phyloP scores from a whole-genome alignment of 495 filamentous ascomycete species.

The Staphylotrichum tortipilum region DNA sequence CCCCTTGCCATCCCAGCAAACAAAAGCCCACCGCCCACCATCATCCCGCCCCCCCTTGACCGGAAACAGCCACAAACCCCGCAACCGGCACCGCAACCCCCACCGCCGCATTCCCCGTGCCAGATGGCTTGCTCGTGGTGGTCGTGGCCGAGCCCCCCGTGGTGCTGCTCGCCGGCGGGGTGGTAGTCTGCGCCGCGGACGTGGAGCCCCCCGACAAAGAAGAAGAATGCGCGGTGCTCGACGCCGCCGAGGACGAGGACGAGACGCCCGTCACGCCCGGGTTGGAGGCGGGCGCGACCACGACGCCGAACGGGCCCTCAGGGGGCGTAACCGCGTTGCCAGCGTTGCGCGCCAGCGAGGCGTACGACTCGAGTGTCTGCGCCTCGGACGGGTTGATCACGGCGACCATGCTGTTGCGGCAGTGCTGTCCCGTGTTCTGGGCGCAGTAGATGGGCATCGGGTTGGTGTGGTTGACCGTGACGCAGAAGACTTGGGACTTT shows the following conservation, averaged over 20 bases:
- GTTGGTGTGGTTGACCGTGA: constrained; percentile 44
- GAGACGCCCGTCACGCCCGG: too few species aligned
- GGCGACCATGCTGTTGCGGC: constrained; percentile 29
- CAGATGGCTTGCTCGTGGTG: not conserved
- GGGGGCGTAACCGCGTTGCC: constrained; percentile 11
- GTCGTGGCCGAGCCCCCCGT: not conserved
- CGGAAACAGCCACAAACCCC: constrained; percentile 12
- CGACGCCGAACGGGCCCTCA: constrained; percentile 14
- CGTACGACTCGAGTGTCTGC: constrained; percentile 16
- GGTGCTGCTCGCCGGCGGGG: not conserved
- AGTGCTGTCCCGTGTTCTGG: constrained; percentile 26
- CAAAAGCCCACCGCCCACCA: too few species aligned
- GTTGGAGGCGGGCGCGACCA: constrained; percentile 6
- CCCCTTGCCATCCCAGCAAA: too few species aligned
- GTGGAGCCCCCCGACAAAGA: not conserved
- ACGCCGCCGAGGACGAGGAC: not conserved
- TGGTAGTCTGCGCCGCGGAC: not conserved
- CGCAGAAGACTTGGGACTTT: constrained; percentile 34
- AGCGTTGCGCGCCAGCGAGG: constrained; percentile 8
- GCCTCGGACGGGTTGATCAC: constrained; percentile 24
- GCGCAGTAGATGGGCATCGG: constrained; percentile 51
- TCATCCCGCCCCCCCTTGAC: too few species aligned
- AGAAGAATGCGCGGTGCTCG: not conserved
- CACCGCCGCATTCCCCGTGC: not conserved
- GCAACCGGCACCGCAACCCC: constrained; percentile 5